Base-by-base conservation (phyloP, 2,329 filamentous ascomycete genomes). In the Neonectria coccinea region DNA sequence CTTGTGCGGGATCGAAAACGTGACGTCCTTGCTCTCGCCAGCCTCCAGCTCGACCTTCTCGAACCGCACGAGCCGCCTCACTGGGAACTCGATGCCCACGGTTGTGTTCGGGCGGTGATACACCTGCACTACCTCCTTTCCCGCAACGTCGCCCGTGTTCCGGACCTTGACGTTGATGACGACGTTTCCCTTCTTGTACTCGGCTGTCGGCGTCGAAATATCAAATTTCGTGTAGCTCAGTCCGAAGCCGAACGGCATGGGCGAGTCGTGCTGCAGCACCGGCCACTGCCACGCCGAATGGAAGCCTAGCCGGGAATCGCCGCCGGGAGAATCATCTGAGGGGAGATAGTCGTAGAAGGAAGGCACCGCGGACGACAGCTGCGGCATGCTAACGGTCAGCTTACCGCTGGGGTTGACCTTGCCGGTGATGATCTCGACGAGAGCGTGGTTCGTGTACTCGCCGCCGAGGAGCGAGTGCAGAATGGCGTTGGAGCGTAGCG, bases 311-410 rank as follows among this genome's bases (percentile, higher is more conserved):
- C 87, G 85, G 0, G 88, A 86, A 0, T 81, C 81, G 66, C 91
- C 87, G 63, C 85, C 82, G 36, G 88, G 76, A 59, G 84, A 85
- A 77, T 91, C 89, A 69, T 88, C 85, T 3, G 83, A 84, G 0
- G 82, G 82, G 76, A 92, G 90, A 74, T 90, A 85, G 31, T 90
- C 85, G 77, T 92, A 91, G 74, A 91, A 89, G 59, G 91, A 84
- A 57, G 89, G 90, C 5, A 76, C 68, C 10, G 80, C 75, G n/a
- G 80, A 76, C 5, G 78, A 72, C 3, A 73, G 76, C 79, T 83
- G 83, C 0, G 83, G 84, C 77, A 85, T 83, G 2, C 81, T 83
- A 11, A 86, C 80, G 0, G 76, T 75, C 10, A 77, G 66, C 56
- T 77, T 77, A n/a, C 74, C 76, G 48, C 76, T 77, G 1, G 89